These are phyloP conservation scores for Russula olivacea DNA, from an alignment of 768 basidiomycete species.

Conservation along the genomic window DNA sequence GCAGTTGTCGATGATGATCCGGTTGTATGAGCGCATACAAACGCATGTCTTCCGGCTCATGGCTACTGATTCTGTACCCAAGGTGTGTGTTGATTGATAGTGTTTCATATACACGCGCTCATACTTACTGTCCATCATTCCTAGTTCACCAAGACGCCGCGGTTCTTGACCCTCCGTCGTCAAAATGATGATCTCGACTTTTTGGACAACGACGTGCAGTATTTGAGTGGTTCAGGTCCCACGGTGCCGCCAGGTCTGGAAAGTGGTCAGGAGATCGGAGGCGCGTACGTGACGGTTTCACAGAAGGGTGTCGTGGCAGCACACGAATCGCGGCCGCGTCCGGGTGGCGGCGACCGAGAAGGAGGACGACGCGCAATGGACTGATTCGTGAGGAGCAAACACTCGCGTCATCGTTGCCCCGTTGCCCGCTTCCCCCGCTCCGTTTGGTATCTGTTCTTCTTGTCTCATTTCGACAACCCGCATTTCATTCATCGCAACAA, in stretches of 20 bases:
- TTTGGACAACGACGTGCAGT: constrained; percentile 45
- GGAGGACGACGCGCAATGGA: constrained; percentile 16
- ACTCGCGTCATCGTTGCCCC: background rate
- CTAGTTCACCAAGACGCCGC: constrained; percentile 84
- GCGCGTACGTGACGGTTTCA: constrained; percentile 83
- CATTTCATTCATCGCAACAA: constrained; percentile 17
- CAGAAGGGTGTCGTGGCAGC: constrained; percentile 51
- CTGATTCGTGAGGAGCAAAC: constrained; percentile 10
- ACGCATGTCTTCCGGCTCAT: constrained; percentile 94
- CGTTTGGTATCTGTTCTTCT: constrained; percentile 9
- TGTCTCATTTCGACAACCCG: background rate
- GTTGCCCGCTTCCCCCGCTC: background rate
- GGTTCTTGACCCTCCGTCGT: constrained; percentile 72
- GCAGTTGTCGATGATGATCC: constrained; percentile 89
- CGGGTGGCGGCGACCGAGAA: constrained; percentile 17
- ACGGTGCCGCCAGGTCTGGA: constrained; percentile 65
- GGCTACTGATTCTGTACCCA: constrained; percentile 99
- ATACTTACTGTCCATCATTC: background rate
- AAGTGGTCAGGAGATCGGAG: constrained; percentile 54
- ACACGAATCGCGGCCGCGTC: constrained; percentile 39
- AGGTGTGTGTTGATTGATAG: constrained; percentile 46
- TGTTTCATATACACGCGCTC: background rate
- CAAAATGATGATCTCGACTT: constrained; percentile 75
- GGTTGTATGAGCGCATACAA: constrained; percentile 93
- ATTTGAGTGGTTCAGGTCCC: constrained; percentile 33